Evolutionary conservation across 1,284 basidiomycete species (phyloP), one percentile per base, ranked within the genome.

Genomic region (Apiotrichum porosum): DNA sequence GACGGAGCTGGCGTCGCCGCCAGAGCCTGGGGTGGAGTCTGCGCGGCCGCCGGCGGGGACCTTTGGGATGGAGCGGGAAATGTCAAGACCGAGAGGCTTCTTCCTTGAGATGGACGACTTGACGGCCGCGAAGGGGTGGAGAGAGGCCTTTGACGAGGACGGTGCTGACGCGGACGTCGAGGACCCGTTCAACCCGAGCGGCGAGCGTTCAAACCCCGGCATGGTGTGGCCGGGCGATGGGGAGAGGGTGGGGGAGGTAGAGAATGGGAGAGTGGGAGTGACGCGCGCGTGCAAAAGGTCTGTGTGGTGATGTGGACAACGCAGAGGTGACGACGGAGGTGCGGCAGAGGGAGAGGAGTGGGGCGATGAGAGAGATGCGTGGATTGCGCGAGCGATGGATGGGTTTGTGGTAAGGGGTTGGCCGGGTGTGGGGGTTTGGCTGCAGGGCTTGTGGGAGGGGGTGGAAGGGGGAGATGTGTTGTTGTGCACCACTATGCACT

Each of bases 1-100:
- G 15, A 47, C 54, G 31, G 52, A 44, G 6, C 38, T 18, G 33
- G 40, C 37, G n/a, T 57, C 54, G 45, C 56, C 49, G 12, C 26
- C 51, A 22, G 56, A 50, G 17, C 51, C 51, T 1, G 41, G 37
- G 21, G 40, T 51, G 42, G 32, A 31, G 47, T 42, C 14, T 57
- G 56, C 22, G 1, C 49, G 41, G 9, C 39, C 45, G 14, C 41
- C 44, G 5, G 43, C n/a, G 10, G 42, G 56, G 0, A 65, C 57
- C 41, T 65, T 64, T 12, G 62, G 58, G 37, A 72, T 65, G 1
- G 68, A 66, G 39, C 58, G 56, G 8, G 65, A 66, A 43, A 74
- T 72, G 45, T 67, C 64, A 2, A 72, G 60, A 2, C 71, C 69
- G 4, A 57, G 36, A 0, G 72, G 72, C 42, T 72, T 73, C 51